Evolutionary conservation across 768 basidiomycete genomes (phyloP), one percentile per base, ranked within the genome.

Genomic region (Pholiota molesta): DNA sequence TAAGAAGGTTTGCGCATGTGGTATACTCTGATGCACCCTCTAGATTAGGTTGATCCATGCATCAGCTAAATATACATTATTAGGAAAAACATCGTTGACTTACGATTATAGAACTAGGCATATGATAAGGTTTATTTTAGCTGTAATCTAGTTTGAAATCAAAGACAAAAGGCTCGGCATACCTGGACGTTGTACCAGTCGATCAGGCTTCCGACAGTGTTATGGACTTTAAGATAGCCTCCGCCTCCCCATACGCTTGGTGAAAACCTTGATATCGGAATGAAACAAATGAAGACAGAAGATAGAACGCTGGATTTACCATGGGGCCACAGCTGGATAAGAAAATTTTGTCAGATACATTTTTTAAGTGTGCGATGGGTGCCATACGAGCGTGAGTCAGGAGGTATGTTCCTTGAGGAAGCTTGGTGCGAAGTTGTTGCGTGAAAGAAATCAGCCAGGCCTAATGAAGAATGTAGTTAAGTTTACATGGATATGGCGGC

Each of bases 161-260:
- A 19, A 33, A 42, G 52, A 51, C 45, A 35, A 51, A 55, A 40
- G 9, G 52, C 21, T 59, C 69, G 68, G 54, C 68, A 71, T 64
- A 84, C 83, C 77, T 86, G 79, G 54, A 81, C 66, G 61, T 84
- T 83, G 67, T 83, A 87, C 83, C 86, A 90, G 71, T 90, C 88
- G 67, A 90, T 90, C 21, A 82, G 71, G 63, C 70, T 75, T 6
- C 88, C 88, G 17, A 86, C 85, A 5, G 73, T 65, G 51, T 76
- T 56, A 69, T 89, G 77, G 19, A 90, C 81, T 56, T 76, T 78
- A 28, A 84, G 74, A 66, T 89, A 89, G 13, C 81, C 88, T 28
- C 86, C 86, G 26, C 77, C 79, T 17, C 73, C 73, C 73, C 74
- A 83, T 52, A 61, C 68, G 39, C 61, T 72, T 11, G 78, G 78